Evolutionary conservation across 1,284 basidiomycete species (phyloP).

Genomic region (Violaceomyces palustris): DNA sequence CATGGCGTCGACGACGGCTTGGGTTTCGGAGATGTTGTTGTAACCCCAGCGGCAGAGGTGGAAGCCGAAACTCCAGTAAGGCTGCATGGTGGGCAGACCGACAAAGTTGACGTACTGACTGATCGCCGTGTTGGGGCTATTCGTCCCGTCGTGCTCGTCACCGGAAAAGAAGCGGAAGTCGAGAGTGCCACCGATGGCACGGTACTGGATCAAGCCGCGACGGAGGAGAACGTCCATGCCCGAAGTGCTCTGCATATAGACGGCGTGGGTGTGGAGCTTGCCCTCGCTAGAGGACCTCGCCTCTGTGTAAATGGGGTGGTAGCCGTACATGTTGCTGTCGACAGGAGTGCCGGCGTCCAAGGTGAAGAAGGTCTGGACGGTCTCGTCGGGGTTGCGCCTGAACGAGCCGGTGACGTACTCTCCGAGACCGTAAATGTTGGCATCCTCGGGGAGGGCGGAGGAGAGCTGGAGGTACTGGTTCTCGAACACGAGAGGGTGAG

Average conservation of each 20-base stretch:
- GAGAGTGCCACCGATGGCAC: slow-evolving; percentile 37
- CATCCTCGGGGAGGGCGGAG: slow-evolving; percentile 52
- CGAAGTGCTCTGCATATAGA: slow-evolving; percentile 24
- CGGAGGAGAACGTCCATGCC: slow-evolving; percentile 37
- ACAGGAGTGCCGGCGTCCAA: slow-evolving; percentile 56
- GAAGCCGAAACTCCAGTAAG: slow-evolving; percentile 38
- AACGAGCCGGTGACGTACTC: slow-evolving; percentile 65
- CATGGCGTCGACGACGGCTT: slow-evolving; percentile 24
- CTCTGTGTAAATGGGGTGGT: slow-evolving; percentile 66
- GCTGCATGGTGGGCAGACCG: slow-evolving; percentile 23
- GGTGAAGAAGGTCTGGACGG: slow-evolving; percentile 65
- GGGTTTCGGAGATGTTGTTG: slow-evolving; percentile 22
- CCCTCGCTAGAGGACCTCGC: slow-evolving; percentile 59
- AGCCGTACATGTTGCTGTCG: slow-evolving; percentile 60
- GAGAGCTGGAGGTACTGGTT: slow-evolving; percentile 67
- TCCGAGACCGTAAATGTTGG: slow-evolving; percentile 73
- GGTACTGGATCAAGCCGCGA: slow-evolving; percentile 28
- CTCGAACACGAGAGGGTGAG: slow-evolving; percentile 58
- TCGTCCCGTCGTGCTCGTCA: slow-evolving; percentile 2
- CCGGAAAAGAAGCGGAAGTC: slow-evolving; percentile 39
- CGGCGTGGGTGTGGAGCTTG: slow-evolving; percentile 19
- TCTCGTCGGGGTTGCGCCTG: slow-evolving; percentile 62
- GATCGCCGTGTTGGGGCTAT: slow-evolving; percentile 27
- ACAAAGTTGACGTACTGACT: slow-evolving; percentile 37
- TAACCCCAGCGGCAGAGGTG: slow-evolving; percentile 43